Evolutionary conservation across 2,329 filamentous ascomycete genomes (phyloP), one percentile per base, ranked within the genome.

Genomic region (Exserohilum turcica): DNA sequence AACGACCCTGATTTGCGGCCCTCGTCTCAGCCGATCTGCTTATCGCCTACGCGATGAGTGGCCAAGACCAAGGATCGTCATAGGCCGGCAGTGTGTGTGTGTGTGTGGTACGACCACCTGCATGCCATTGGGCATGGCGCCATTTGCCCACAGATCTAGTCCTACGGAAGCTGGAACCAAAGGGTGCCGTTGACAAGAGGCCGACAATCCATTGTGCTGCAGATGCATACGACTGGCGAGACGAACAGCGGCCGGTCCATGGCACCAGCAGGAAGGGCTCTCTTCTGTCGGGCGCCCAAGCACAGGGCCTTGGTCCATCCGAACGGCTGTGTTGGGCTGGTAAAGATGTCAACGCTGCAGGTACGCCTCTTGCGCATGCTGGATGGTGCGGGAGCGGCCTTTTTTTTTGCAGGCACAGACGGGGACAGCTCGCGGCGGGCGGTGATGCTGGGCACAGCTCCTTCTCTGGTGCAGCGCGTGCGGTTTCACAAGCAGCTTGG

Each of bases 301-400:
- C 29, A 13, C n/a, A 2, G 21, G 21, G 21, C 4, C 21, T 24
- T 4, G 21, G 36, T 12, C 31, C 27, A 38, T 32, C 21, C 13
- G 4, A 24, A 24, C 21, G 21, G 21, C 21, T 24, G 7, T 24
- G 21, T 24, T 24, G 21, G 33, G 21, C 39, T 50, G 15, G 40
- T 45, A 42, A 24, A 24, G n/a, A 38, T 44, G 29, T 19, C 36
- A 15, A 40, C 38, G 48, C 52, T 56, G 53, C 53, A 56, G 53
- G 48, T 52, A 56, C 53, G 33, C 42, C 15, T 21, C 43, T 27
- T 24, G 43, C 43, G 29, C 42, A 19, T 51, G 35, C 42, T 35
- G 43, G 21, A 24, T 7, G 21, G 32, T 31, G 21, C 35, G 44
- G 48, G n/a, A 13, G 38, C 24, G 28, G 32, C 19, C 28, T 32